Evolutionary conservation across 2,329 filamentous ascomycete genomes (phyloP), one percentile per base, ranked within the genome.

Genomic region (Ophiostoma perfectum): DNA sequence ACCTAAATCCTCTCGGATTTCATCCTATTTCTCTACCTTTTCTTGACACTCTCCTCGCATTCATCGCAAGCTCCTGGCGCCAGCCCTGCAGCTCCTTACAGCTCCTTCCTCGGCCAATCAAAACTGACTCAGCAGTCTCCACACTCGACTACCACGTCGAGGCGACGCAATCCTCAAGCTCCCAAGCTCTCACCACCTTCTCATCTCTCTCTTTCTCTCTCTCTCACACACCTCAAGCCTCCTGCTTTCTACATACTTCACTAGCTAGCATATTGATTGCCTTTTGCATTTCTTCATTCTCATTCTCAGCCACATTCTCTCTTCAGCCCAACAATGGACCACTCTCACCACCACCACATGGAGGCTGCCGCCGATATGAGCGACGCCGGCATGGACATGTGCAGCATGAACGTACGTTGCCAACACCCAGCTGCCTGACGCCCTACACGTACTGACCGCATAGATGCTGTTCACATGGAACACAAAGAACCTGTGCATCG

Each of bases 391-490:
- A 88, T 86, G 83, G 80, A 80, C 73, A 87, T 88, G 83, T 97
- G 93, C 85, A 93, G 83, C 79, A 97, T 97, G 92, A 97, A 93
- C 79, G 93, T 94, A 81, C 75, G 89, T 75, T 7, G 38, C 8
- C 8, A 4, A 39, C 12, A 5, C n/a, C 36, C 18, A 16, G 49
- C 18, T 55, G 6, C 18, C 5, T 38, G 14, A 18, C 11, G 5
- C 11, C 47, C 5, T 9, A 0, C 18, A 18, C 4, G 5, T 11
- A 62, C 60, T 58, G 16, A 42, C 39, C 52, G 39, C 27, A 27
- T 73, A 97, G 93, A 98, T 97, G 94, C 88, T 98, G 73, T 99
- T 99, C 82, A 98, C 93, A 71, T 99, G 94, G 94, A 88, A 93
- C 78, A 94, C 93, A 2, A 86, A 84, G 68, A 90, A 98, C 80